A percentile compares a stretch with the other conserved stretches of the same genome.
These are phyloP conservation scores for Ilyonectria destructans DNA, from an alignment of 2,329 filamentous ascomycete genomes.

Conservation along the genomic window DNA sequence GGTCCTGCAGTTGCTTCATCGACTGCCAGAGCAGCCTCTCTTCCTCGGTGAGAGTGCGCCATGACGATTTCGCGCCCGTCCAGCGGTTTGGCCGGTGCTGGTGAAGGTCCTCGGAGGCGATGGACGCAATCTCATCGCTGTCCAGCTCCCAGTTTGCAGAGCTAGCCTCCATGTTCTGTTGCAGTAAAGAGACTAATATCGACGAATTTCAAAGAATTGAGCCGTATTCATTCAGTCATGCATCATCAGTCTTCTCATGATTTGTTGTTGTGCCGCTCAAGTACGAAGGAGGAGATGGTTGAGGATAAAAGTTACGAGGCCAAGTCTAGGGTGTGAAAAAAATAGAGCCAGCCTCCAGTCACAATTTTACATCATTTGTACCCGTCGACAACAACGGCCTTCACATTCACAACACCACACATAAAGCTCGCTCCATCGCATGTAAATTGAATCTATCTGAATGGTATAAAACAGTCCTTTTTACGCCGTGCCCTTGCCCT, in stretches of 20 bases:
- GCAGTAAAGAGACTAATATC: neutral
- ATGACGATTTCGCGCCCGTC: conserved; percentile 77
- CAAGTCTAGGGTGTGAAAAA: conserved; percentile 11
- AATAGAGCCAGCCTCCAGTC: neutral
- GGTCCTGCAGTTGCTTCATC: conserved; percentile 74
- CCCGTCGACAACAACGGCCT: neutral
- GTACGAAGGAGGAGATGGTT: conserved; percentile 11
- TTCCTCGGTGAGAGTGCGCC: conserved; percentile 73
- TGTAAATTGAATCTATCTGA: conserved; percentile 49
- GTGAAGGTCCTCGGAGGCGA: conserved; percentile 64
- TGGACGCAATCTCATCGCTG: conserved; percentile 64
- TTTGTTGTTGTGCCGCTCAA: too few species aligned
- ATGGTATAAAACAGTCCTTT: conserved; percentile 50
- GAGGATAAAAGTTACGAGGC: conserved; percentile 38
- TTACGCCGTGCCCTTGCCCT: conserved; percentile 53
- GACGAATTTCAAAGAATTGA: too few species aligned
- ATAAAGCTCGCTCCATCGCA: conserved; percentile 42
- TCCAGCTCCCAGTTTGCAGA: conserved; percentile 59
- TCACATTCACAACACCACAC: neutral
- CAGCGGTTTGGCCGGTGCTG: conserved; percentile 79
- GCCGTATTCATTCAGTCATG: neutral
- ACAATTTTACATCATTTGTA: neutral
- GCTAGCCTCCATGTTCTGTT: conserved; percentile 41
- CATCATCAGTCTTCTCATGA: too few species aligned
- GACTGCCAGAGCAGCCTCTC: conserved; percentile 77